These are phyloP conservation scores for Globisporangium rhizosaccharum DNA, from an alignment of 352 stramenopile species.

Conservation along the genomic window DNA sequence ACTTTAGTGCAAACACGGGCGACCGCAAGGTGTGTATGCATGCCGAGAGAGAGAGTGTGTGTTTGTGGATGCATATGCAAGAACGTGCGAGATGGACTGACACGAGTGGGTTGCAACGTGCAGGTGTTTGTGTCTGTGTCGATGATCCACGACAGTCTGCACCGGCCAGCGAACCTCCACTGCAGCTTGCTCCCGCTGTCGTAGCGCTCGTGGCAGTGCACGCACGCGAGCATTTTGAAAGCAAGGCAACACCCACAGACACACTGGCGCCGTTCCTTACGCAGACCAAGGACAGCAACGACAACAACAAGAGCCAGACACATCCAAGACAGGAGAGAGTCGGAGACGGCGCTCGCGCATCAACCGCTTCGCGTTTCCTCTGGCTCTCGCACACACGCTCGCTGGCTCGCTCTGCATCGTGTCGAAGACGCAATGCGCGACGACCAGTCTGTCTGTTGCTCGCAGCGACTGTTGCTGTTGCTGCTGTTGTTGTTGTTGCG, in stretches of 20 bases:
- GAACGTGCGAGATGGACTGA: not conserved
- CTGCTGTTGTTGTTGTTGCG: too few relatives aligned
- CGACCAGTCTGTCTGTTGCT: too few relatives aligned
- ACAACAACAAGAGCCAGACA: too few relatives aligned
- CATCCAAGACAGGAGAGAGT: too few relatives aligned
- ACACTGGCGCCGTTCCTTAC: too few relatives aligned
- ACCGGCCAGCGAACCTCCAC: slow-evolving; percentile 72
- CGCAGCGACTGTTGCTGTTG: too few relatives aligned
- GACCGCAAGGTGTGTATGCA: slow-evolving; percentile 59
- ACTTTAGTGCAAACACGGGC: slow-evolving; percentile 54
- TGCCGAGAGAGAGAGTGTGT: not conserved
- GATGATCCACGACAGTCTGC: slow-evolving; percentile 76
- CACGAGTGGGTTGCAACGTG: not conserved
- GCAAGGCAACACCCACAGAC: not conserved
- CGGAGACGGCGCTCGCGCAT: too few relatives aligned
- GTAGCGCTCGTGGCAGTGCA: slow-evolving; percentile 18
- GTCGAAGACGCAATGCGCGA: too few relatives aligned
- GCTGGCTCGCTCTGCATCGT: too few relatives aligned
- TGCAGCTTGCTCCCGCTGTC: slow-evolving; percentile 73
- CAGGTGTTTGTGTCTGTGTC: slow-evolving; percentile 80
- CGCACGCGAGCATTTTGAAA: not conserved
- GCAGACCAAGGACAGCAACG: too few relatives aligned
- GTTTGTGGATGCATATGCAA: not conserved
- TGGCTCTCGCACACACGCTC: too few relatives aligned
- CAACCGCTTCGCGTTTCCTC: too few relatives aligned